These are phyloP conservation scores for Sclerotinia trifoliorum DNA, from an alignment of 2,329 filamentous ascomycete species.

Conservation along the genomic window DNA sequence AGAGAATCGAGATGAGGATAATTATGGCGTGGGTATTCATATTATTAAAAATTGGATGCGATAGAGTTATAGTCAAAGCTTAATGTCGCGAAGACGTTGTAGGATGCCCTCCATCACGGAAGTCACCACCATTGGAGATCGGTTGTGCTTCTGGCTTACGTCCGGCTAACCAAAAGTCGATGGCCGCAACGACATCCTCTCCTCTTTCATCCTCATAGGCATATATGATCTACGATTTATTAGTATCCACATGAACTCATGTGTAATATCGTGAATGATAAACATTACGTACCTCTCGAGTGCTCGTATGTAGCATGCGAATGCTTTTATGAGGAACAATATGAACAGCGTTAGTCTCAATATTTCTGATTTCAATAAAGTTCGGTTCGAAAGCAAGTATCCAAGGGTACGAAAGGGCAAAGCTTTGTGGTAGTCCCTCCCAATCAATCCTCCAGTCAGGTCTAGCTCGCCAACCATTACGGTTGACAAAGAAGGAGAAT, in stretches of 20 bases:
- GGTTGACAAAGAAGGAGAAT: constrained; percentile 98
- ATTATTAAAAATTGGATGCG: constrained; percentile 18
- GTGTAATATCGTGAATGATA: constrained; percentile 1
- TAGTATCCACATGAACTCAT: constrained; percentile 26
- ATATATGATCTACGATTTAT: constrained; percentile 74
- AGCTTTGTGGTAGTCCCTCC: constrained; percentile 90
- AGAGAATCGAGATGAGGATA: constrained; percentile 18
- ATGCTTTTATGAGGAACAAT: constrained; percentile 97
- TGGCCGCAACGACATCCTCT: constrained; percentile 87
- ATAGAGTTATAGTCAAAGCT: constrained; percentile 17
- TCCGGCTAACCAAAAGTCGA: constrained; percentile 79
- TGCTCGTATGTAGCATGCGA: constrained; percentile 94
- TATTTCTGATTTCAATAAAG: constrained; percentile 94
- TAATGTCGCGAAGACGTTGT: constrained; percentile 36
- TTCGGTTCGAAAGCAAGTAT: constrained; percentile 96
- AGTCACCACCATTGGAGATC: constrained; percentile 25
- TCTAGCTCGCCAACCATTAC: constrained; percentile 93
- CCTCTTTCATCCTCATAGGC: constrained; percentile 95
- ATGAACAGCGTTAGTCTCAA: constrained; percentile 91
- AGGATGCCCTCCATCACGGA: constrained; percentile 29
- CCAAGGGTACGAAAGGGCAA: constrained; percentile 94
- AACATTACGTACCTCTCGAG: constrained; percentile 73
- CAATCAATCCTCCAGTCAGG: constrained; percentile 97
- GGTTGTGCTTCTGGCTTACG: constrained; percentile 36
- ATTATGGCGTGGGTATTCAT: constrained; percentile 22